Evolutionary conservation across 2,329 filamentous ascomycete genomes (phyloP), one percentile per base, ranked within the genome.

Genomic region (Colletotrichum graminicola): DNA sequence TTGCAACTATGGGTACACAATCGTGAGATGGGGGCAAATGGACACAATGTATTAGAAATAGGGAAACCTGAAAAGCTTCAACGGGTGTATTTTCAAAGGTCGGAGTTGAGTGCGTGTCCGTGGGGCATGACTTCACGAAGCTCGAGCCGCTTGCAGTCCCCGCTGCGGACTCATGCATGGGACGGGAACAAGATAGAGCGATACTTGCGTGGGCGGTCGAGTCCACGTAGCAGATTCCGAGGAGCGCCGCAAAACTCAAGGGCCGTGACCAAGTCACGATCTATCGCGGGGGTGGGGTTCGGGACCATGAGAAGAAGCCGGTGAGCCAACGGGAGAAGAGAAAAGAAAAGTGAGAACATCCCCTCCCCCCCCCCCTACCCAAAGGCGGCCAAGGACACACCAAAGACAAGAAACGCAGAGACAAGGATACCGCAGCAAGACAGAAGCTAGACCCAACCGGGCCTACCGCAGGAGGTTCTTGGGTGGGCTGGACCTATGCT

Each of bases 111-210:
- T 49, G 45, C 21, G 45, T n/a, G 56, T 23, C 47, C n/a, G 63
- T 51, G 67, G 47, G 49, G 51, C 66, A 64, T 55, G 69, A 68
- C 34, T 72, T 68, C 43, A 68, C 57, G 65, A 69, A 64, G 65
- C 69, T 63, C 54, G 69, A 72, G 65, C 69, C 69, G 69, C 69
- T 69, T 72, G 29, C 69, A 21, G 69, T 49, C 65, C 39, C 65
- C 52, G 26, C 45, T 49, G 47, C 45, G 41, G 65, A 51, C 56
- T 68, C 39, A 64, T 68, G 69, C 69, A 54, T 23, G 52, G 23
- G 34, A 16, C 5, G 39, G 16, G 26, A 2, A 1, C n/a, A 52
- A 29, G 51, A 62, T 71, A 71, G n/a, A 16, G 14, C 5, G 52
- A 23, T 68, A 68, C 67, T 57, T 55, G 52, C 6, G 10, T 21